Percentiles rank a stretch among this genome's conserved stretches.
Conservation (phyloP, 306 rosid species). For the Glycine tomentella region DNA sequence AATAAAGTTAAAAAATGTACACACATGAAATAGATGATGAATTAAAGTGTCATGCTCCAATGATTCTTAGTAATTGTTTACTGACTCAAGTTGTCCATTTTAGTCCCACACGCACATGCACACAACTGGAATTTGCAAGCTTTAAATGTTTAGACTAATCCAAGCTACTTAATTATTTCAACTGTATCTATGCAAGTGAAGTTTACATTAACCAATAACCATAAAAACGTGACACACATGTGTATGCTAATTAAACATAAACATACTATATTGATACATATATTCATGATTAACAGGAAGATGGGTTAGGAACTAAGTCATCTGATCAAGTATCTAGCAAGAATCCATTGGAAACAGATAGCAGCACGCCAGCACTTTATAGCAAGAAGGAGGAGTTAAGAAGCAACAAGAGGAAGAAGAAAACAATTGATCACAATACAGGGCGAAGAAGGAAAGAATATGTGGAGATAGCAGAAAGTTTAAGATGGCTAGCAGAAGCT, state of each 20-base stretch:
- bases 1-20: not conserved
- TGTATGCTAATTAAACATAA: too few species aligned
- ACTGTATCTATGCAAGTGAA: not conserved
- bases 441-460: constrained; percentile 48
- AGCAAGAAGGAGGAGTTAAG: constrained; percentile 64
- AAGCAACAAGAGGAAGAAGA: constrained; percentile 58
- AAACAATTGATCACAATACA: constrained; percentile 39
- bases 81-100: not conserved
- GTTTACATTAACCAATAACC: not conserved
- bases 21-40: not conserved
- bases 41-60: not conserved
- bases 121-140: not conserved
- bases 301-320: constrained; percentile 58
- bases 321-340: constrained; percentile 72
- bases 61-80: too few species aligned
- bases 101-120: not conserved
- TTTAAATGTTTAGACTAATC: not conserved
- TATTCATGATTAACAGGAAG: constrained; percentile 56
- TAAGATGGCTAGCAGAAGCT: constrained; percentile 92
- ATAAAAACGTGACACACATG: not conserved
- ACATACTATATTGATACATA: not conserved
- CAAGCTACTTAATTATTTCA: not conserved
- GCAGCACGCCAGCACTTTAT: constrained; percentile 78
- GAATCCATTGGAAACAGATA: constrained; percentile 69
- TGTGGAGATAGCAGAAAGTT: constrained; percentile 81